Conservation (phyloP, 805 yeast genomes). For the Monosporozyma servazzii region DNA sequence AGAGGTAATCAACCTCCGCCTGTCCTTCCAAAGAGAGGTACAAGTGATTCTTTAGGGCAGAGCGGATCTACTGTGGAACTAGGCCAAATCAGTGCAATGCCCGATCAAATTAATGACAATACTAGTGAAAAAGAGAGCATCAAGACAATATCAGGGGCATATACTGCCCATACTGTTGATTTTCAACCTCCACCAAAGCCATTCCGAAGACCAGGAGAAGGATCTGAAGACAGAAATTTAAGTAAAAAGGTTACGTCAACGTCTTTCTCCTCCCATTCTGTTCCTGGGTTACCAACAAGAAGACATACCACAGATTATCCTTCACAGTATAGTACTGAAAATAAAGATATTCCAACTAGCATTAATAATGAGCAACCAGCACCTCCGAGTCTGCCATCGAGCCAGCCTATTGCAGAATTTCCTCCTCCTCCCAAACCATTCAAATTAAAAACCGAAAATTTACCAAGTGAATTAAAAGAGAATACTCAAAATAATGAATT, state of each 20-base stretch:
- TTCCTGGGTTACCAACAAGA: background rate
- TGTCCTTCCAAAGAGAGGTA: background rate
- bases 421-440: slow-evolving; percentile 3
- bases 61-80: background rate
- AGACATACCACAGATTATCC: background rate
- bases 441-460: background rate
- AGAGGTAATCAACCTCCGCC: background rate
- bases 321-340: background rate
- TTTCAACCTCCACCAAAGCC: slow-evolving; percentile 32
- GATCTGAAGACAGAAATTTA: background rate
- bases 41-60: background rate
- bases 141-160: slow-evolving; percentile 2
- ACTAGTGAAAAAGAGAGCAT: background rate
- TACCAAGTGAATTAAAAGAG: background rate
- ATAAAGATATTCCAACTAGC: background rate
- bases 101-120: background rate
- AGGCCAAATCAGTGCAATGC: background rate
- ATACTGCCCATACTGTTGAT: slow-evolving; percentile 6
- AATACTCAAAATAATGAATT: background rate
- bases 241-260: background rate
- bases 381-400: background rate
- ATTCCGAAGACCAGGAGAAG: slow-evolving; percentile 6
- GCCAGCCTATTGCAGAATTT: background rate
- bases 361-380: background rate
- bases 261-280: background rate